Base-by-base conservation (phyloP, 208 protist species). In the Trypanosomatidae sp. region DNA sequence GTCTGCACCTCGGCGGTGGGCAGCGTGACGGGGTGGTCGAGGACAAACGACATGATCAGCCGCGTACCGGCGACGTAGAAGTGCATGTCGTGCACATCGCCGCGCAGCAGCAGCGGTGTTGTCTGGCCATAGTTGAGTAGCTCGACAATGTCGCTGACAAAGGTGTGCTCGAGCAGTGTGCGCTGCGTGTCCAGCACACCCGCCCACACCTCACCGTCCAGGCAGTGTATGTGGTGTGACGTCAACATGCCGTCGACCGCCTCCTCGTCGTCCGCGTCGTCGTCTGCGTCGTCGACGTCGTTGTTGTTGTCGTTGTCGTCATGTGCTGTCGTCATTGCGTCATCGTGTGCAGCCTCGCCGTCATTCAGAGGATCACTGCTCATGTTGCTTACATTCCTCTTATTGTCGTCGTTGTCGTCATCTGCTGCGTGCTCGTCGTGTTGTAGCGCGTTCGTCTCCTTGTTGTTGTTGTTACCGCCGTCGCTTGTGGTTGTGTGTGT, bases 101-200 rank as follows among this genome's bases (percentile, higher is more conserved):
- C 49, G 6, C 16, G 6, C 15, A 24, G 43, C 35, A 66, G 25
- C 18, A 51, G 5, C 19, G 43, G 35, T 23, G 37, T 27, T 4
- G 20, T 10, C 49, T 59, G 48, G 13, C 51, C 53, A 33, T 61
- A 66, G 42, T 76, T 76, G 39, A 76, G 61, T 23, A 70, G 33
- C 32, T 61, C 50, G 15, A 71, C 15, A 19, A 76, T 53, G 38
- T 76, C 68, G 19, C 53, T 39, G 26, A 45, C 30, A 38, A 71
- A 33, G 16, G 57, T 39, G 1, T 55, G 28, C 35, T 44, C 49
- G 35, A 76, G 39, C 22, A 32, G 35, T 2, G 27, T 21, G 1
- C 33, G 27, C 27, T 56, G 43, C 2, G 27, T 15, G 2, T 10
- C 53, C 3, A 66, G 25, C 8, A 76, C 48, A 25, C 35, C 24